Evolutionary conservation across 1,284 basidiomycete genomes (phyloP), one percentile per base, ranked within the genome.

Genomic region (Ustanciosporium gigantosporum): DNA sequence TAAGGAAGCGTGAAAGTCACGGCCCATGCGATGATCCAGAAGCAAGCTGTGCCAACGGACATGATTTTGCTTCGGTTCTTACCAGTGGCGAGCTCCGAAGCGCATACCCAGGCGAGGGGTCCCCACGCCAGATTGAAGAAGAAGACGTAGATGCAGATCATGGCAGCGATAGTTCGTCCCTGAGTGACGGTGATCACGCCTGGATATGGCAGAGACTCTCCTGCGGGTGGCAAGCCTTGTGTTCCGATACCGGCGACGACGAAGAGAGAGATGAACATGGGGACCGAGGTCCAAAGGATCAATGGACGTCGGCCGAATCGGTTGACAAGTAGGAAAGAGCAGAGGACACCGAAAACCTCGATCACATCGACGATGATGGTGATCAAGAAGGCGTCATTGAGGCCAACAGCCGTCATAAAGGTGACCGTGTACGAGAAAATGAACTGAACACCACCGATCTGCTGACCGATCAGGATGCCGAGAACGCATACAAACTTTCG

Each of bases 111-210:
- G 8, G 79, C 79, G 7, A 82, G 62, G 7, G 80, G 80, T 21
- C 80, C 81, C 80, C 80, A 81, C 4, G 79, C 78, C 35, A 79
- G 42, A 70, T 81, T 81, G 76, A 80, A 80, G 17, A 74, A 77
- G 62, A 80, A 79, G 31, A 79, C 79, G 61, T 79, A 81, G 42
- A 81, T 74, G 67, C 79, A 79, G 61, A 80, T 80, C 78, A 81
- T 80, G 23, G 80, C 79, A 20, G 79, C 80, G 36, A 81, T 77
- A 16, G 76, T 75, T 19, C 78, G 76, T 53, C 78, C 77, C 36
- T 73, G 41, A 27, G 50, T 57, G 22, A 41, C 44, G 25, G 32
- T 68, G 40, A 64, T 62, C 36, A 65, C 61, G 23, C 55, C 61
- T 11, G 49, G 49, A 16, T 14, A 73, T 25, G 38, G 72, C 39